Evolutionary conservation across 164 flowering plant species (phyloP).

Genomic region (Vitis rupestris): DNA sequence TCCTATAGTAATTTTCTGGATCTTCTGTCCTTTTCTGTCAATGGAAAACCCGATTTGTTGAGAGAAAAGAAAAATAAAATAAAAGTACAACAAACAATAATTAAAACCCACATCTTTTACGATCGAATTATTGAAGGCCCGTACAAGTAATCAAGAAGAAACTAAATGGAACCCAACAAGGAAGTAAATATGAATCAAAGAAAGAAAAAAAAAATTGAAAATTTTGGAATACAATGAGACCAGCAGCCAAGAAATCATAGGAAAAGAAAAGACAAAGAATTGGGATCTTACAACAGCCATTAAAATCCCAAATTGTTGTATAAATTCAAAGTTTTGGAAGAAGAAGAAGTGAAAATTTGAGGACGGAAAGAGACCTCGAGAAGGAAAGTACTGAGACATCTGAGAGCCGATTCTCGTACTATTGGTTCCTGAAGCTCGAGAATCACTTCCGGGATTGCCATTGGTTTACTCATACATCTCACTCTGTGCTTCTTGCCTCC

Average conservation of each 20-base stretch:
- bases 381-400: slow-evolving; percentile 38
- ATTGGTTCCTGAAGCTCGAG: slow-evolving; percentile 29
- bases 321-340: too few relatives aligned
- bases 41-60: not conserved
- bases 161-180: too few relatives aligned
- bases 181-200: too few relatives aligned
- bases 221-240: not conserved
- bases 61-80: not conserved
- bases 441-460: slow-evolving; percentile 33
- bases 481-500: slow-evolving; percentile 25
- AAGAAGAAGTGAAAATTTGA: slow-evolving; percentile 6
- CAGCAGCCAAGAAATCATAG: not conserved
- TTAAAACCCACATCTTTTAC: not conserved
- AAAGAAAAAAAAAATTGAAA: too few relatives aligned
- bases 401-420: slow-evolving; percentile 35
- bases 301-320: too few relatives aligned
- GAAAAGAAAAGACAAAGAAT: not conserved
- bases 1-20: slow-evolving; percentile 28
- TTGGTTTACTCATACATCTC: slow-evolving; percentile 31
- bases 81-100: not conserved
- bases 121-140: too few relatives aligned
- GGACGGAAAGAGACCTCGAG: slow-evolving; percentile 23
- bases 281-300: too few relatives aligned
- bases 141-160: too few relatives aligned
- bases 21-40: slow-evolving; percentile 37